These are phyloP conservation scores for Vigna angularis DNA, from an alignment of 306 rosid genomes.

Conservation along the genomic window DNA sequence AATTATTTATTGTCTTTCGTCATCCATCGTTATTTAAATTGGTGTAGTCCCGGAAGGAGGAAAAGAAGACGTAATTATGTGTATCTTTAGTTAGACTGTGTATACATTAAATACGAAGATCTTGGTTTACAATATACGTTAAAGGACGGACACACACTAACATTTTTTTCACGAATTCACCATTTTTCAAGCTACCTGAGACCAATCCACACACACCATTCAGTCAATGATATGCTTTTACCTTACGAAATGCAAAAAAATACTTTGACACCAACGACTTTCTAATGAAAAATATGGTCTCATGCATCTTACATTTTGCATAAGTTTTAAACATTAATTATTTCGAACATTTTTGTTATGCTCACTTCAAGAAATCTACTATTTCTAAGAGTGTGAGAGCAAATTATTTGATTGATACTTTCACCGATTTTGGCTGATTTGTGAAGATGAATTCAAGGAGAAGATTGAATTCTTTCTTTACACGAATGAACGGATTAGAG, in stretches of 20 bases:
- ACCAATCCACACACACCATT: not conserved
- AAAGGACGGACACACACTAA: constrained; percentile 16
- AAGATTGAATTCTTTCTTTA: too few relatives aligned
- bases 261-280: not conserved
- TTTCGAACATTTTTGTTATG: too few relatives aligned
- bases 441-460: too few relatives aligned
- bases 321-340: not conserved
- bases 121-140: constrained; percentile 36
- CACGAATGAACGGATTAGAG: too few relatives aligned
- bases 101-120: constrained; percentile 10
- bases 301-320: not conserved
- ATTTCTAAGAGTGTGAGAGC: too few relatives aligned
- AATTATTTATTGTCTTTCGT: constrained; percentile 9
- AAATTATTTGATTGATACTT: too few relatives aligned
- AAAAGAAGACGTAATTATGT: constrained; percentile 18
- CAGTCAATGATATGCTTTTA: constrained; percentile 19
- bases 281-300: not conserved
- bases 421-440: too few relatives aligned
- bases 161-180: not conserved
- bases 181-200: not conserved
- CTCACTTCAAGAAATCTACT: too few relatives aligned
- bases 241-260: constrained; percentile 36
- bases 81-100: constrained; percentile 8
- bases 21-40: constrained; percentile 11
- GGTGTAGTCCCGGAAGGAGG: constrained; percentile 27